Base-by-base conservation (phyloP, 2,329 filamentous ascomycete genomes). In the Fusarium zealandicum region DNA sequence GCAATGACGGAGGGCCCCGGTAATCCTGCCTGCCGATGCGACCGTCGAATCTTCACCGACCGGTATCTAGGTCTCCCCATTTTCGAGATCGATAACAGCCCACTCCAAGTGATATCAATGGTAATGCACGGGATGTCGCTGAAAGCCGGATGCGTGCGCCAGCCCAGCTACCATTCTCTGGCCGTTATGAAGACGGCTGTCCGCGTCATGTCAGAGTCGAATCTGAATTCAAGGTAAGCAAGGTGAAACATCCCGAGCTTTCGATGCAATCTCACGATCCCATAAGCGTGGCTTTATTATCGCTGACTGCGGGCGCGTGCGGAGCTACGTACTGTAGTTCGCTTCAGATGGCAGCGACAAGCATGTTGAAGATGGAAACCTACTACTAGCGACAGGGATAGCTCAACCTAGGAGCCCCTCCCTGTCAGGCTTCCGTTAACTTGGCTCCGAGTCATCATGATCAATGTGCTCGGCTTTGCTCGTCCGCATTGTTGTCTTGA, bases 11-110 rank as follows among this genome's bases (percentile, higher is more conserved):
- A 17, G 22, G 37, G 32, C 40, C 57, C 38, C 40, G 37, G 41
- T 59, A 36, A 61, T 62, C 35, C 43, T 50, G 41, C 58, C 53
- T 61, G 31, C 63, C 63, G 59, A 66, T 47, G 49, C 61, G 54
- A 50, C 64, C 61, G 64, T 65, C 64, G 61, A 66, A 53, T 44
- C 59, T 63, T 55, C 59, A 56, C 59, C 57, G 59, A 55, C 42
- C 31, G 25, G 31, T 28, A 52, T 51, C 42, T 44, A 28, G 30
- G 40, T 59, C 48, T 59, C 50, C 27, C 50, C 41, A 51, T 25
- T n/a, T 64, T 30, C 48, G 40, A 49, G 32, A 40, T 51, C 44
- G 38, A 43, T 40, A 55, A 58, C 55, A 58, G 55, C 42, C 55
- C 55, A 51, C 47, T 38, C 30, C 28, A 30, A 30, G 25, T 52